Base-by-base conservation (phyloP, 139 green algal genomes). In the Ettlia oleoabundans region DNA sequence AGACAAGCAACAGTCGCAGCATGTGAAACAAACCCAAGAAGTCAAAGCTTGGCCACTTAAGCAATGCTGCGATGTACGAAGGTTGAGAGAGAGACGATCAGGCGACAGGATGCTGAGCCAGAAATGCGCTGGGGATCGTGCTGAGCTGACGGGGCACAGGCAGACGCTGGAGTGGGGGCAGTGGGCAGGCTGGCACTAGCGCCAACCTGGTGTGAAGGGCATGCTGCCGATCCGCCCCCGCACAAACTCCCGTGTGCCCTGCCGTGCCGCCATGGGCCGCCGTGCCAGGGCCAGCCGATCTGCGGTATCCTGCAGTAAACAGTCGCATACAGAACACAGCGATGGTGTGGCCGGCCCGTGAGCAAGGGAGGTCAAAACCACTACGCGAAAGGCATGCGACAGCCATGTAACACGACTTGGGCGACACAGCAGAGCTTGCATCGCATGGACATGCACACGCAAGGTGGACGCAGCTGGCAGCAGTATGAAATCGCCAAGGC, bases 161-260 rank as follows among this genome's bases (percentile, higher is more conserved):
- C n/a, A n/a, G n/a, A n/a, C n/a, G n/a, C n/a, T n/a, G n/a, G n/a
- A n/a, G n/a, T n/a, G n/a, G n/a, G n/a, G n/a, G 35, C 40, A 28
- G 43, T 77, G 7, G 24, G 33, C 58, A 37, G 10, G 30, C 73
- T 28, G 38, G 38, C 18, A 9, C 4, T 33, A 1, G 21, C 15
- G 10, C 76, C 2, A 21, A 89, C 92, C 92, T 66, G 92, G 91
- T 15, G 89, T 79, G 83, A 93, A 95, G 0, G 91, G 92, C 61
- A 86, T 74, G 37, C 85, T 89, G 30, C 85, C 87, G n/a, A 84
- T 87, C 76, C 92, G 87, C 53, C 92, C 91, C 0, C 91, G 85
- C 86, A 92, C 90, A 77, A 84, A 90, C 69, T 93, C 88, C 9
- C 82, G 81, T 2, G 78, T 84, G 40, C 75, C 80, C 37, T 88